phyloP scores from a whole-genome alignment of 1,284 basidiomycete genomes.

The Papiliotrema laurentii region DNA sequence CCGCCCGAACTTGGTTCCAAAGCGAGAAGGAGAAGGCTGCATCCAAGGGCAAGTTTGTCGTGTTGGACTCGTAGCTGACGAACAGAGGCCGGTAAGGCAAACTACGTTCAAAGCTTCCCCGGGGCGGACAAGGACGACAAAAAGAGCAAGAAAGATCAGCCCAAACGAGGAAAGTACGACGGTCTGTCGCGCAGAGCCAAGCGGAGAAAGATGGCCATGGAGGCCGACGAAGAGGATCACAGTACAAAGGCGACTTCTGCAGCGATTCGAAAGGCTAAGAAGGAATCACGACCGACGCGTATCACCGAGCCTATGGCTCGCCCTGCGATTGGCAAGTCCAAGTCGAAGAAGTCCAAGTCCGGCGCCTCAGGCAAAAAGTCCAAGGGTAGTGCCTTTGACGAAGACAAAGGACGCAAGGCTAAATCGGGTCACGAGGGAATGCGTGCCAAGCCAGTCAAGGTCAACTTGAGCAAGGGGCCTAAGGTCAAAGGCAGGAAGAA shows the following conservation, averaged over 20 bases:
- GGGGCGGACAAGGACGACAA: conserved; percentile 34
- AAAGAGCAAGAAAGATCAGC: conserved; percentile 11
- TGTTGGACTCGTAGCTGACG: conserved; percentile 1
- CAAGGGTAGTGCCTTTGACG: conserved; percentile 32
- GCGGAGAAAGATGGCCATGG: conserved; percentile 75
- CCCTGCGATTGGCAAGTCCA: conserved; percentile 11
- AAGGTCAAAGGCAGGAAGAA: conserved; percentile 31
- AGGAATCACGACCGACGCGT: conserved; percentile 59
- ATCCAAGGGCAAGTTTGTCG: conserved; percentile 61
- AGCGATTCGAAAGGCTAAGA: conserved; percentile 81
- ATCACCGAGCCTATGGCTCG: conserved; percentile 44
- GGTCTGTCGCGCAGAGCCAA: conserved; percentile 79
- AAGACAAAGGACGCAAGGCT: conserved; percentile 8
- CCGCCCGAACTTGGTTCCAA: conserved; percentile 98
- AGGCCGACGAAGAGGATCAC: conserved; percentile 62
- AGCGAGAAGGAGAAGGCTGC: conserved; percentile 74
- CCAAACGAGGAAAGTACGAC: conserved; percentile 73
- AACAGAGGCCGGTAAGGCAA: conserved; percentile 65
- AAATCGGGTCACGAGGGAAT: conserved; percentile 35
- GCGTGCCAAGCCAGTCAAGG: conserved; percentile 39
- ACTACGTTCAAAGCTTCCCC: conserved; percentile 60
- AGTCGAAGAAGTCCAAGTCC: conserved; percentile 6
- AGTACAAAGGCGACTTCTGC: conserved; percentile 60
- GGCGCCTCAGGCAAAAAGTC: conserved; percentile 3
- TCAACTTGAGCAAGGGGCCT: conserved; percentile 38